Evolutionary conservation across 1,284 basidiomycete species (phyloP).

Genomic region (Boletus semigastroideus): DNA sequence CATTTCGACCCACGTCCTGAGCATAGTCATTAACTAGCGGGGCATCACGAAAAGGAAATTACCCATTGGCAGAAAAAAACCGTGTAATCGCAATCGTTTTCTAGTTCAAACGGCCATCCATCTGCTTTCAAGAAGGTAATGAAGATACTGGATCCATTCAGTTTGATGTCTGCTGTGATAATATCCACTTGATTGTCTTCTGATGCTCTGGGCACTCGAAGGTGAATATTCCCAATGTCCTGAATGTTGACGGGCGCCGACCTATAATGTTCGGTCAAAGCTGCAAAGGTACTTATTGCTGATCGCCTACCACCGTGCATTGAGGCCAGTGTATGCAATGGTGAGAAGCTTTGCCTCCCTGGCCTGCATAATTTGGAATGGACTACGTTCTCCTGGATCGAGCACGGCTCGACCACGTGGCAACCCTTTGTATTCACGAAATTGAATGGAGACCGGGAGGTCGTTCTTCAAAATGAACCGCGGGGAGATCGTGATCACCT

Average conservation of each 20-base stretch:
- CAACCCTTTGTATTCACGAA: conserved; percentile 83
- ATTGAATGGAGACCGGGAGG: conserved; percentile 66
- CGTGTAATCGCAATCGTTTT: conserved; percentile 83
- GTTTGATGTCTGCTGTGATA: conserved; percentile 79
- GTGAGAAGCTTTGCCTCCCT: conserved; percentile 75
- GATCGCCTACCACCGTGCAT: conserved; percentile 72
- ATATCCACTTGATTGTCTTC: conserved; percentile 53
- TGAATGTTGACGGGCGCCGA: conserved; percentile 91
- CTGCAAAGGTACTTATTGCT: neutral
- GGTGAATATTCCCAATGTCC: conserved; percentile 85
- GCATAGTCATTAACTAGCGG: conserved; percentile 7
- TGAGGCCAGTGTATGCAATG: conserved; percentile 82
- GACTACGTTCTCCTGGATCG: conserved; percentile 65
- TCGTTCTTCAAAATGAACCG: conserved; percentile 91
- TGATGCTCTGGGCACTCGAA: conserved; percentile 58
- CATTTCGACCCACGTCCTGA: conserved; percentile 53
- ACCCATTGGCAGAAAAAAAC: conserved; percentile 81
- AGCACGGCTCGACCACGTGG: conserved; percentile 70
- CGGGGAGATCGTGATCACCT: conserved; percentile 91
- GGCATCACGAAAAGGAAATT: conserved; percentile 18
- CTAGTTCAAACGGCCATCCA: conserved; percentile 88
- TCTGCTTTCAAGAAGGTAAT: conserved; percentile 73
- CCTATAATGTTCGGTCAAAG: conserved; percentile 47
- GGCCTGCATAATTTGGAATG: conserved; percentile 70
- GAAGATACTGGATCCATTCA: conserved; percentile 91